Conservation (phyloP, 2,329 filamentous ascomycete species). For the Coniosporium tulheliwenetii region DNA sequence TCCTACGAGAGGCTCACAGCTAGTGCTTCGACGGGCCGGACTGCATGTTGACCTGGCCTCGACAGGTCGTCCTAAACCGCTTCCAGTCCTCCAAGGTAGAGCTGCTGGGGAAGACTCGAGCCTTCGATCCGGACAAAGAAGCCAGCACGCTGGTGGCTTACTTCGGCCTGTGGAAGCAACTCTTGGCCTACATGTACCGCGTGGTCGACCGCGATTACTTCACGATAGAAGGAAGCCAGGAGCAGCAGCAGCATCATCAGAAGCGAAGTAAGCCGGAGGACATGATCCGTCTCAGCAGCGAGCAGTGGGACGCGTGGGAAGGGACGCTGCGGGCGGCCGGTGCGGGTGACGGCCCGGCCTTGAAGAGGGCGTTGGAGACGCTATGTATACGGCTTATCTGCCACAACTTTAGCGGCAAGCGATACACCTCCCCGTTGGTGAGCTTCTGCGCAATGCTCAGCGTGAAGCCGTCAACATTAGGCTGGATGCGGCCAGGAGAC, state of each 20-base stretch:
- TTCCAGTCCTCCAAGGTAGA: slow-evolving; percentile 1
- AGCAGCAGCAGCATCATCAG: background rate
- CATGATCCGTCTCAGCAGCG: background rate
- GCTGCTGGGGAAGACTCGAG: slow-evolving; percentile 2
- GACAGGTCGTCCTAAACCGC: too few species aligned
- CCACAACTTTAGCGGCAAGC: too few species aligned
- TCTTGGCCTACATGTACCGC: background rate
- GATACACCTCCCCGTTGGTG: background rate
- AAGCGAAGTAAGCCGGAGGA: background rate
- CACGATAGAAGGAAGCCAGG: background rate
- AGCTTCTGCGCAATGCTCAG: background rate
- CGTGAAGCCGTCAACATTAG: background rate
- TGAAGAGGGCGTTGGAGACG: too few species aligned
- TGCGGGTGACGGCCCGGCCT: too few species aligned
- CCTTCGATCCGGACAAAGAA: too few species aligned
- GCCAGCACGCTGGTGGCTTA: too few species aligned
- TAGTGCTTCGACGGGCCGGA: slow-evolving; percentile 4
- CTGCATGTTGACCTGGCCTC: slow-evolving; percentile 5
- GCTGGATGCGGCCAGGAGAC: background rate
- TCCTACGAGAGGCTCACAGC: slow-evolving; percentile 3
- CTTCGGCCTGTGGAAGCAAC: too few species aligned
- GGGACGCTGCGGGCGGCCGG: background rate
- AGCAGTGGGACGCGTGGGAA: background rate
- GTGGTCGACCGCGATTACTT: background rate
- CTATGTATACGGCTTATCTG: too few species aligned